Evolutionary conservation across 768 basidiomycete genomes (phyloP), one percentile per base, ranked within the genome.

Genomic region (Collybia sordida): DNA sequence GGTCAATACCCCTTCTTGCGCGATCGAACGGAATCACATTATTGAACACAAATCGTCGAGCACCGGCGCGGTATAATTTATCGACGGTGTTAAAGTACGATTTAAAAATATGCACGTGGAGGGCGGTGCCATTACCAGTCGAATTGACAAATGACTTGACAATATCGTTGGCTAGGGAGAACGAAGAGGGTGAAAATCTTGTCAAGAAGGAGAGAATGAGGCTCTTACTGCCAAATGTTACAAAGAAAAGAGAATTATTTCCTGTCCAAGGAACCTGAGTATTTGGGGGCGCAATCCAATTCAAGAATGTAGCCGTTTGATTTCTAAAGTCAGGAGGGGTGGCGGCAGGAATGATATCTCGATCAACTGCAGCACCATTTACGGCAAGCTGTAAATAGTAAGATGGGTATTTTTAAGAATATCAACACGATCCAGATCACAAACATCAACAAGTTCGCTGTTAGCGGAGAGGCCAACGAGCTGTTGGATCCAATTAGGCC

Each of bases 131-230:
- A 49, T 55, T 61, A 0, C 55, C 60, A 14, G 27, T 22, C 0
- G 55, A 52, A 21, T 52, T 56, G 35, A 48, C 50, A 42, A 49
- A 61, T 0, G 60, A 59, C 12, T 53, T 46, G 38, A 55, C 54
- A 12, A 61, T 57, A 34, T 61, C 60, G 22, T 61, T 61, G 27
- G 60, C 60, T 61, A n/a, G n/a, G n/a, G n/a, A n/a, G n/a, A n/a
- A n/a, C n/a, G n/a, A n/a, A n/a, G n/a, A n/a, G n/a, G n/a, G n/a
- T n/a, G n/a, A n/a, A n/a, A n/a, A n/a, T n/a, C n/a, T n/a, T n/a
- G n/a, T n/a, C n/a, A n/a, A n/a, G n/a, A n/a, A n/a, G n/a, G n/a
- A n/a, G 3, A 31, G 31, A 4, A 31, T 14, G 31, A 6, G 3
- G 31, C 3, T 3, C 60, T 51, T 27, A 61, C 58, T 61, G 47